Evolutionary conservation across 495 filamentous ascomycete species (phyloP).

Genomic region (Annulohypoxylon nitens): DNA sequence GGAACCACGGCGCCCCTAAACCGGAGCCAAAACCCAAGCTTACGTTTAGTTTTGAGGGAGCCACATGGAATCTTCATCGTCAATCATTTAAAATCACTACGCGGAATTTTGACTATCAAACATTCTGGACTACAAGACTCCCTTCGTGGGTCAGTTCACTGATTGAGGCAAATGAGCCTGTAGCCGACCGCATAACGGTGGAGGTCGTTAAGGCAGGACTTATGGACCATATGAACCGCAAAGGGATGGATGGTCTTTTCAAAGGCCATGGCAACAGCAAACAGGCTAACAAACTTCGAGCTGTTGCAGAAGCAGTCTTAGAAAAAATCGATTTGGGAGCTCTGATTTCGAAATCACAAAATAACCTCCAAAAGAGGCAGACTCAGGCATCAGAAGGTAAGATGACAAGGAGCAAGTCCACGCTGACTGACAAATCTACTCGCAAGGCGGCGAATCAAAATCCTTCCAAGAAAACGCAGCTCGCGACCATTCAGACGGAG

Average conservation of each 20-base stretch:
- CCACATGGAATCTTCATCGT: conserved; percentile 42
- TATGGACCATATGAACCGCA: conserved; percentile 23
- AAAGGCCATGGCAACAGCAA: conserved; percentile 30
- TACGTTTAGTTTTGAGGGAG: conserved; percentile 31
- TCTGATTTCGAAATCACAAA: conserved; percentile 27
- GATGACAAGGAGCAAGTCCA: neutral
- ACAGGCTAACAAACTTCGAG: neutral
- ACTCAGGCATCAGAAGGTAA: neutral
- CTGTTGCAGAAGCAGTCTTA: conserved; percentile 30
- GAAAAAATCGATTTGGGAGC: conserved; percentile 11
- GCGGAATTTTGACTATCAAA: neutral
- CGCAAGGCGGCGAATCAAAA: neutral
- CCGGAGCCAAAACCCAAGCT: conserved; percentile 1
- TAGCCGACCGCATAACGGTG: conserved; percentile 22
- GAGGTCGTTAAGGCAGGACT: conserved; percentile 39
- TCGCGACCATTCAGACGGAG: neutral
- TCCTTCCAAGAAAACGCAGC: neutral
- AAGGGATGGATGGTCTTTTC: conserved; percentile 22
- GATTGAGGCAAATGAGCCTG: conserved; percentile 26
- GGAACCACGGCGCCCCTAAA: neutral
- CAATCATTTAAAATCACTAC: neutral
- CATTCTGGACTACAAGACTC: conserved; percentile 8
- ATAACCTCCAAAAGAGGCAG: neutral
- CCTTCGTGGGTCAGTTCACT: conserved; percentile 26
- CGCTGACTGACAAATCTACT: neutral